These are phyloP conservation scores for Calonectria pseudoturangicola DNA, from an alignment of 2,329 filamentous ascomycete species.

Conservation along the genomic window DNA sequence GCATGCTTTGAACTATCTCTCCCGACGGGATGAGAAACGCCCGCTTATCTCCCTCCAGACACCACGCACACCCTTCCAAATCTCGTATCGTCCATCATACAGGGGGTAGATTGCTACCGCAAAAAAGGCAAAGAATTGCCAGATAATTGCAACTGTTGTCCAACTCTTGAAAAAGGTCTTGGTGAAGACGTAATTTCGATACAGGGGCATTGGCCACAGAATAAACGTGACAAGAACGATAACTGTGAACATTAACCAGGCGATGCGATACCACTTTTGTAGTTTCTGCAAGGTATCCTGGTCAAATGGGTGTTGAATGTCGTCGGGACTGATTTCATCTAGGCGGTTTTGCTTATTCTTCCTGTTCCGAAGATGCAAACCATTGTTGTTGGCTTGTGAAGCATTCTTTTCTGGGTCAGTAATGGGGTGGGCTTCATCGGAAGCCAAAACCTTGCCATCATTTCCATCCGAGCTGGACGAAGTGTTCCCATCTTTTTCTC, in stretches of 20 bases:
- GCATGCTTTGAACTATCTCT: neutral
- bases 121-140: slow-evolving; percentile 39
- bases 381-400: neutral
- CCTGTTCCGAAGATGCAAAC: too few species aligned
- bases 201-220: slow-evolving; percentile 35
- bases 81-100: slow-evolving; percentile 36
- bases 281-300: slow-evolving; percentile 3
- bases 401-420: neutral
- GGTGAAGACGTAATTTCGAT: slow-evolving; percentile 32
- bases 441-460: neutral
- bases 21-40: neutral
- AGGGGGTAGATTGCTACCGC: slow-evolving; percentile 30
- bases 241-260: slow-evolving; percentile 15
- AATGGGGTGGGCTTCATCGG: neutral
- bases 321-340: neutral
- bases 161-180: slow-evolving; percentile 36
- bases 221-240: slow-evolving; percentile 36
- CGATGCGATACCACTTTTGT: slow-evolving; percentile 30
- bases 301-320: slow-evolving; percentile 1
- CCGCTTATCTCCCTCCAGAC: neutral
- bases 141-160: slow-evolving; percentile 35
- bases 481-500: neutral
- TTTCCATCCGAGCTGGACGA: neutral
- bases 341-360: neutral
- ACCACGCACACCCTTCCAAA: slow-evolving; percentile 1